Base-by-base conservation (phyloP, 2,329 filamentous ascomycete genomes). In the Fusarium dimerum region DNA sequence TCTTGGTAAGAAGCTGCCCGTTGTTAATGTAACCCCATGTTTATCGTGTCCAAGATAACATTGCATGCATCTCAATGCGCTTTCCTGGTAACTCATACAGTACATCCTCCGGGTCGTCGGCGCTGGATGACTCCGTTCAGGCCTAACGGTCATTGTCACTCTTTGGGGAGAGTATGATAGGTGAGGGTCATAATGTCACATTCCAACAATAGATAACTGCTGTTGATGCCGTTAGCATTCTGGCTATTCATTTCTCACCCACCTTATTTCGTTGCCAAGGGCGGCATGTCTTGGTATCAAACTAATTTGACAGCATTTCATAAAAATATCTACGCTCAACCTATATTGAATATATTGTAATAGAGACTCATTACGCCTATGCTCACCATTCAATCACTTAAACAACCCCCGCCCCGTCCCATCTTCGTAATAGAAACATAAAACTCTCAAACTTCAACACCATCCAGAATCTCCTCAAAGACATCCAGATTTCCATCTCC, bases 401-500 rank as follows among this genome's bases (percentile, higher is more conserved):
- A 13, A 26, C 7, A 26, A 26, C 4, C 20, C 20, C 20, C 20
- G 20, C 20, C 20, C 20, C 18, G 13, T 41, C 4, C 12, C 26
- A 9, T 10, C 13, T 7, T 16, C 17, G 18, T 26, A 26, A 26
- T 7, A 26, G 20, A 26, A 32, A 30, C 40, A 45, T 47, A 26
- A 16, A 26, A 34, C 20, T 26, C 16, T 61, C 47, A 71, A 17
- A 72, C 54, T 50, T 68, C 56, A 48, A 72, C 55, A 11, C 71
- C 72, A 40, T 71, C 68, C n/a, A 82, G 64, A 4, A 71, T 50
- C 16, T 70, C 60, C n/a, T 72, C 70, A 68, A 85, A 83, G 2
- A 78, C 58, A 17, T 76, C 75, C 62, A 75, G 79, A 63, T 85
- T 82, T 2, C 77, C 76, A 47, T 77, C 73, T 45, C 68, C 68